Conservation (phyloP, 345 rosid species). For the Populus tremula region DNA sequence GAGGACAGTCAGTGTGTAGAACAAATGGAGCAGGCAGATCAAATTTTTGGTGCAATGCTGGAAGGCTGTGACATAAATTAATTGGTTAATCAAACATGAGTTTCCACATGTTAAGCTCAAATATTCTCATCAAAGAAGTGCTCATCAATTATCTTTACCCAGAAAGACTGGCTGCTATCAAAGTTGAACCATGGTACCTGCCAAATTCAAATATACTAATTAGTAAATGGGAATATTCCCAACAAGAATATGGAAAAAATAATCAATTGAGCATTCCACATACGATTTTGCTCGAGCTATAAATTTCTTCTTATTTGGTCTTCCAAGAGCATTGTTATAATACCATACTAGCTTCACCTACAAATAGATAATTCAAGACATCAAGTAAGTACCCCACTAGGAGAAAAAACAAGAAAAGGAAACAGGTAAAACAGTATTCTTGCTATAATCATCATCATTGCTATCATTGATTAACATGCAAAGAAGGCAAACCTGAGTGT, state of each 20-base stretch:
- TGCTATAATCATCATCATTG: not conserved
- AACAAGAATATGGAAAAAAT: not conserved
- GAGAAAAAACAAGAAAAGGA: not conserved
- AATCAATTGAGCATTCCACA: constrained; percentile 8
- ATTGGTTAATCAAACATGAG: constrained; percentile 4
- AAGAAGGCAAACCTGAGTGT: constrained; percentile 64
- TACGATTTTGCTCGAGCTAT: constrained; percentile 76
- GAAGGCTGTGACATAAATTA: constrained; percentile 49
- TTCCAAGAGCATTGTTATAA: constrained; percentile 82
- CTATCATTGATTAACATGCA: not conserved
- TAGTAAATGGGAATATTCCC: constrained; percentile 6
- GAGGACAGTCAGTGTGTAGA: constrained; percentile 93
- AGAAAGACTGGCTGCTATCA: constrained; percentile 91
- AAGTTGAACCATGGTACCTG: constrained; percentile 94
- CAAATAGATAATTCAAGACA: constrained; percentile 13
- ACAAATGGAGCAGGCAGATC: constrained; percentile 97
- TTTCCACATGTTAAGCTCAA: constrained; percentile 4
- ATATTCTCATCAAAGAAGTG: not conserved
- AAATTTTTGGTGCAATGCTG: constrained; percentile 84
- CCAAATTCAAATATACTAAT: constrained; percentile 18
- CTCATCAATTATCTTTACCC: constrained; percentile 47
- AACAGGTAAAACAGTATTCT: not conserved
- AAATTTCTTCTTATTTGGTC: constrained; percentile 78
- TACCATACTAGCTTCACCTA: constrained; percentile 94
- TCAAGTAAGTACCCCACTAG: not conserved